These are phyloP conservation scores for Jasminum sambac DNA, from an alignment of 257 asterid species.

Conservation along the genomic window DNA sequence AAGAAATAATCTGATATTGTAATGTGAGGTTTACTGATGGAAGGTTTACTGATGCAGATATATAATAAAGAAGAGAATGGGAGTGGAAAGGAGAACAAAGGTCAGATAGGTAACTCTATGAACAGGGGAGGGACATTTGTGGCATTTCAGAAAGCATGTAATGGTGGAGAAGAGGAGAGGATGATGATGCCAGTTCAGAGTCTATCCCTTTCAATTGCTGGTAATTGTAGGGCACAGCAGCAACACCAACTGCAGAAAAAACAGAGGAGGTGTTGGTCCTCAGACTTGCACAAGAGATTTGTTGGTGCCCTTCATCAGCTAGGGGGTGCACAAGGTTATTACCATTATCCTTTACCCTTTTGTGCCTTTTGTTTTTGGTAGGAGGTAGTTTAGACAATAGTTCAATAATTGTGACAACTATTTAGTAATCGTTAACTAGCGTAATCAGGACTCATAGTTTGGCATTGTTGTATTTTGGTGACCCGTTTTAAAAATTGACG, in stretches of 20 bases:
- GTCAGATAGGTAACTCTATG: constrained; percentile 17
- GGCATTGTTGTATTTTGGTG: too few relatives aligned
- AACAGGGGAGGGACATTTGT: constrained; percentile 41
- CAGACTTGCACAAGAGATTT: constrained; percentile 14
- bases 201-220: constrained; percentile 31
- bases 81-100: neutral
- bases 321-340: constrained; percentile 18
- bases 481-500: too few relatives aligned
- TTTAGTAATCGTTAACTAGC: neutral
- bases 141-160: constrained; percentile 37
- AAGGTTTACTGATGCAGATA: constrained; percentile 27
- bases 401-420: neutral
- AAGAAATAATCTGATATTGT: neutral
- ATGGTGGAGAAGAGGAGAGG: neutral
- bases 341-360: neutral
- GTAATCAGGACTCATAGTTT: too few relatives aligned
- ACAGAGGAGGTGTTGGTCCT: constrained; percentile 20
- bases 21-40: neutral
- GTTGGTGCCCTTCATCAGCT: constrained; percentile 9
- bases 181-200: constrained; percentile 15
- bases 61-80: constrained; percentile 25
- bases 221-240: constrained; percentile 12
- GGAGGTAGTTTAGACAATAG: neutral
- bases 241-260: constrained; percentile 19
- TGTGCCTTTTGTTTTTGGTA: neutral